Evolutionary conservation across 495 filamentous ascomycete genomes (phyloP).

Genomic region (Amniculicola lignicola): DNA sequence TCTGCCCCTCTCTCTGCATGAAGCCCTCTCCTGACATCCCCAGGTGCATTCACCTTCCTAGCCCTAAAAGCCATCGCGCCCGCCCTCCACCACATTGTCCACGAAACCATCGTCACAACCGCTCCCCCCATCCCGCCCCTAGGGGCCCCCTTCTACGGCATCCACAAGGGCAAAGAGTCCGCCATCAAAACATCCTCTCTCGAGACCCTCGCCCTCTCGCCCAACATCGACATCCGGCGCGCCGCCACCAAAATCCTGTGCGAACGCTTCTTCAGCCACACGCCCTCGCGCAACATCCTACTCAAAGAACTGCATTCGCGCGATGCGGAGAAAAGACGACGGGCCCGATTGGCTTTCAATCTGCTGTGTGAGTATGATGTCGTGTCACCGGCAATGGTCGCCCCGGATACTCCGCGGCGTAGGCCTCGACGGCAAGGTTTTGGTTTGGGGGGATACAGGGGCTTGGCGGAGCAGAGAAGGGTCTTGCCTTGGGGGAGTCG

Average conservation of each 20-base stretch:
- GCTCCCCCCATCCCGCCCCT: not conserved
- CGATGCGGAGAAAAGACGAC: not conserved
- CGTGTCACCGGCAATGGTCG: not conserved
- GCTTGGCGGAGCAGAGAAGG: constrained; percentile 7
- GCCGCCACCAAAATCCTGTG: constrained; percentile 36
- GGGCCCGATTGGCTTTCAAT: constrained; percentile 6
- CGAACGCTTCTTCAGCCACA: constrained; percentile 29
- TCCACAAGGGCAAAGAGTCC: constrained; percentile 6
- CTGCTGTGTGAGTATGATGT: constrained; percentile 17
- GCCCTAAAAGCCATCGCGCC: constrained; percentile 31
- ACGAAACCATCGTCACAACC: constrained; percentile 26
- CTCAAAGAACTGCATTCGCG: constrained; percentile 23
- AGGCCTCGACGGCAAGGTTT: not conserved
- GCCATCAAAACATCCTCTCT: constrained; percentile 37
- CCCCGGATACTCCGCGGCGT: not conserved
- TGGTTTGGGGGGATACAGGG: not conserved
- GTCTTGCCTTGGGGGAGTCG: too few species aligned
- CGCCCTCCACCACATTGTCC: constrained; percentile 31
- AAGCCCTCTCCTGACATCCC: not conserved
- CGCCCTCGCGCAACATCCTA: constrained; percentile 3
- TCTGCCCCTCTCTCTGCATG: not conserved
- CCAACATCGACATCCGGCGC: constrained; percentile 38
- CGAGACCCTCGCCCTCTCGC: constrained; percentile 34
- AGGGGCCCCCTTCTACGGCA: not conserved
- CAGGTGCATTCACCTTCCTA: constrained; percentile 36